phyloP scores from a whole-genome alignment of 345 rosid genomes.

The Eucalyptus sp. region DNA sequence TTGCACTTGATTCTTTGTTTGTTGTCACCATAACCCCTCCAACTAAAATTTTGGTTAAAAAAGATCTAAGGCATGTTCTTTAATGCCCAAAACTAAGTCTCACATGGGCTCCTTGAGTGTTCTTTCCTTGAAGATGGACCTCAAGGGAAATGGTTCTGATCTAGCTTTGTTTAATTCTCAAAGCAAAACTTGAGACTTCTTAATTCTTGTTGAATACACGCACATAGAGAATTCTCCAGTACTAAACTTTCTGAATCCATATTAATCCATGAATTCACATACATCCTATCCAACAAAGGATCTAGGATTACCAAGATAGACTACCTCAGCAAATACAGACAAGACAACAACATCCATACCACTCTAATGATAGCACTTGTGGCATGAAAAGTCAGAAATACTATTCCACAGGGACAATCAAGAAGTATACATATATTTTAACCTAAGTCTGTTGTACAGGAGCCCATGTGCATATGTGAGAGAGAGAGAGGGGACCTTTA shows the following conservation, averaged over 20 bases:
- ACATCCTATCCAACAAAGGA: not conserved
- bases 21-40: not conserved
- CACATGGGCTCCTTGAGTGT: not conserved
- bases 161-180: not conserved
- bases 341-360: not conserved
- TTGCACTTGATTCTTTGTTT: not conserved
- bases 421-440: not conserved
- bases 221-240: not conserved
- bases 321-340: not conserved
- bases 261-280: not conserved
- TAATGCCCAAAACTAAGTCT: not conserved
- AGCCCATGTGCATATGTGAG: not conserved
- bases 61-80: not conserved
- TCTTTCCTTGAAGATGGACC: not conserved
- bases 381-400: not conserved
- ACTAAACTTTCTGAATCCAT: not conserved
- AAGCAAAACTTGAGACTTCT: not conserved
- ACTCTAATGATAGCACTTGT: not conserved
- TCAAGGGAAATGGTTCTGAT: not conserved
- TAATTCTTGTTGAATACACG: not conserved
- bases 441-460: not conserved
- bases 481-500: conserved; percentile 37
- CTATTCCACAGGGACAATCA: not conserved
- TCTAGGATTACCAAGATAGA: not conserved
- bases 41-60: not conserved